Evolutionary conservation across 2,329 filamentous ascomycete species (phyloP).

Genomic region (Sclerotinia subarctica): DNA sequence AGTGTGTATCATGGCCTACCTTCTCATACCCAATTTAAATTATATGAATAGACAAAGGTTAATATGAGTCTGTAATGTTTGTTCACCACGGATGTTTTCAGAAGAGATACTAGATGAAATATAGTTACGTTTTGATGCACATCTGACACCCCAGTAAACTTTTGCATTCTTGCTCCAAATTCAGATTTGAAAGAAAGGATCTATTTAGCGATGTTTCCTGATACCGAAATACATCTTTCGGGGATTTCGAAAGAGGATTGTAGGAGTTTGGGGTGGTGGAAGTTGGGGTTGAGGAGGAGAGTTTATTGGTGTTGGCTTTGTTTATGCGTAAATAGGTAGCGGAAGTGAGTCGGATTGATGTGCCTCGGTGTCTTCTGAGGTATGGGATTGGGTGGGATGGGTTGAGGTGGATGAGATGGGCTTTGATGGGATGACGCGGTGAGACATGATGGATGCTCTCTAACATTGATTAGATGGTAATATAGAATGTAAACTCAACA

Average conservation of each 20-base stretch:
- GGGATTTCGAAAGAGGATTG: neutral
- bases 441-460: neutral
- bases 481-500: neutral
- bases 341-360: neutral
- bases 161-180: neutral
- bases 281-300: neutral
- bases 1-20: slow-evolving; percentile 7
- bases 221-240: too few relatives aligned
- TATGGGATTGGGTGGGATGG: too few relatives aligned
- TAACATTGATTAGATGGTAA: neutral
- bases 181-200: neutral
- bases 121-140: neutral
- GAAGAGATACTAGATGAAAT: neutral
- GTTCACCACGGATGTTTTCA: neutral
- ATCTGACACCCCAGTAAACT: neutral
- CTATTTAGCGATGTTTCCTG: neutral
- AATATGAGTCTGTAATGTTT: neutral
- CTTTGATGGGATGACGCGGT: too few relatives aligned
- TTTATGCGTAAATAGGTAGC: neutral
- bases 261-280: neutral
- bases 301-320: neutral
- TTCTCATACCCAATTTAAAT: neutral
- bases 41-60: slow-evolving; percentile 9
- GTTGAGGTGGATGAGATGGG: neutral
- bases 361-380: neutral